These are phyloP conservation scores for Thielaviopsis ethacetica DNA, from an alignment of 2,329 filamentous ascomycete genomes.

Conservation along the genomic window DNA sequence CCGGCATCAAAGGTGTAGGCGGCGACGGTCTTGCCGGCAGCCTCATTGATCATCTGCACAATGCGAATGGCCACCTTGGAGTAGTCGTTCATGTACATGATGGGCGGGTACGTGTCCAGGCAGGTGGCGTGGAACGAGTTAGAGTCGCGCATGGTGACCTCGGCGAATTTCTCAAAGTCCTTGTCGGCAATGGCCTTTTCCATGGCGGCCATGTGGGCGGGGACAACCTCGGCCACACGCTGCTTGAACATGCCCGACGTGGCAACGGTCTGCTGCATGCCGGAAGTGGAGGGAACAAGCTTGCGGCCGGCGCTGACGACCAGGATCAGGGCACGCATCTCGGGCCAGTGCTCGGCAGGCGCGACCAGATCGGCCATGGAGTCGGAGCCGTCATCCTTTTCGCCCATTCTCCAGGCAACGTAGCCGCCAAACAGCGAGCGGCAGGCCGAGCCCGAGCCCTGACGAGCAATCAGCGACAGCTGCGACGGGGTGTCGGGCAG, in stretches of 20 bases:
- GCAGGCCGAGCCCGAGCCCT: conserved; percentile 90
- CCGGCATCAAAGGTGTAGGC: conserved; percentile 97
- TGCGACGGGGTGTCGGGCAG: conserved; percentile 67
- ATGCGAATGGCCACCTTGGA: conserved; percentile 72
- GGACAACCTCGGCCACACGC: conserved; percentile 61
- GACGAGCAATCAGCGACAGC: conserved; percentile 74
- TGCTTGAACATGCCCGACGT: conserved; percentile 78
- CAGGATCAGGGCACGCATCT: conserved; percentile 82
- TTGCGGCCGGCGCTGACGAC: conserved; percentile 92
- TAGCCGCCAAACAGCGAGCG: conserved; percentile 88
- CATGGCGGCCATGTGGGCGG: conserved; percentile 69
- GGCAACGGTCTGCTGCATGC: conserved; percentile 93
- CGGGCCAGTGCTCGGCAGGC: conserved; percentile 79
- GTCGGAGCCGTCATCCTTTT: conserved; percentile 62
- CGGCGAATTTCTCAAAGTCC: conserved; percentile 76
- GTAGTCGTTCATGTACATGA: conserved; percentile 97
- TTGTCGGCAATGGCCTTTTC: conserved; percentile 59
- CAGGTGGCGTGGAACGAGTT: conserved; percentile 96
- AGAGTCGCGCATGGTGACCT: conserved; percentile 89
- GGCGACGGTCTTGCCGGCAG: conserved; percentile 62
- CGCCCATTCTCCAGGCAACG: conserved; percentile 81
- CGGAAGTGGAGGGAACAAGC: conserved; percentile 77
- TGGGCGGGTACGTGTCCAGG: conserved; percentile 87
- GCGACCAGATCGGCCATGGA: conserved; percentile 80
- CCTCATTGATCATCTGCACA: conserved; percentile 75